A percentile compares a stretch with the other conserved stretches of the same genome.
These are phyloP conservation scores for Suhomyces prunicola DNA, from an alignment of 805 yeast species.

Conservation along the genomic window DNA sequence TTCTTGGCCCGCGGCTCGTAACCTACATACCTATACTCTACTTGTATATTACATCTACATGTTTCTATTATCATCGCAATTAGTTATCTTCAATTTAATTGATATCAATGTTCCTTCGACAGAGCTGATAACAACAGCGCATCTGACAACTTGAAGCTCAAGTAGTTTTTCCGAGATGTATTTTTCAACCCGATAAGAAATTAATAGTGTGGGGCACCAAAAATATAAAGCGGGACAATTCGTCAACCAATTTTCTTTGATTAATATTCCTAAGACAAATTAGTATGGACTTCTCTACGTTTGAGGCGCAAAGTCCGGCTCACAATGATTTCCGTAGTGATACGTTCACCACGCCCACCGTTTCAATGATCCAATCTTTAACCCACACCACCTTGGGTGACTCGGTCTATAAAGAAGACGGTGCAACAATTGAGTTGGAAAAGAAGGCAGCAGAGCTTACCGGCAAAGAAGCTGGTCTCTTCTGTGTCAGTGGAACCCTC, in stretches of 20 bases:
- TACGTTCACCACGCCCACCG: constrained; percentile 86
- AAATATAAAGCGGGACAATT: neutral
- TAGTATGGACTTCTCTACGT: constrained; percentile 1
- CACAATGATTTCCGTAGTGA: constrained; percentile 55
- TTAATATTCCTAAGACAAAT: too few species aligned
- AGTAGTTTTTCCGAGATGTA: neutral
- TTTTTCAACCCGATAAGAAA: neutral
- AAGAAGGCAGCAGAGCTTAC: constrained; percentile 31
- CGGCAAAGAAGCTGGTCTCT: constrained; percentile 40
- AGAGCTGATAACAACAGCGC: neutral
- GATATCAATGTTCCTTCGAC: too few species aligned
- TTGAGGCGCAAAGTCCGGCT: constrained; percentile 19
- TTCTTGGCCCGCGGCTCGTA: neutral
- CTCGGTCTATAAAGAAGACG: constrained; percentile 42
- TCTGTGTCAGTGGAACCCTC: constrained; percentile 42
- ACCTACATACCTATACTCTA: too few species aligned
- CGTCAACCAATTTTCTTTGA: neutral
- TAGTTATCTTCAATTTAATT: too few species aligned
- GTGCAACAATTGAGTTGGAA: constrained; percentile 31
- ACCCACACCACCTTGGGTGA: constrained; percentile 40
- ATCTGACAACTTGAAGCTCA: neutral
- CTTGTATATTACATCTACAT: too few species aligned
- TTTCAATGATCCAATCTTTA: constrained; percentile 35
- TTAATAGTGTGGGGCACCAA: neutral
- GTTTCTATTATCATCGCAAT: too few species aligned